These are phyloP conservation scores for Diutina neorugosa DNA, from an alignment of 1,139 yeast genomes.

Conservation along the genomic window DNA sequence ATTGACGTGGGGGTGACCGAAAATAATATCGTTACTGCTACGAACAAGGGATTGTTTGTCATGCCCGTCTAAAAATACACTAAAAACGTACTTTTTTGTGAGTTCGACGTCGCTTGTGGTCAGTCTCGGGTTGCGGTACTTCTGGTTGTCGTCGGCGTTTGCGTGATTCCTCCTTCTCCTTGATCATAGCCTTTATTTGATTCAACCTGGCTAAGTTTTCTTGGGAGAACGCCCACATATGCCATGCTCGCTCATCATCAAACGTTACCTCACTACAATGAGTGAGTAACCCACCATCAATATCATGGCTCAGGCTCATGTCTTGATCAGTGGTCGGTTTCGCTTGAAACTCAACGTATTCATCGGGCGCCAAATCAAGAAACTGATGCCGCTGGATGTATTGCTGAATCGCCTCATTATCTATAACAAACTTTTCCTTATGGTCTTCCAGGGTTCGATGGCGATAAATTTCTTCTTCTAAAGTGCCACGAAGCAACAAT, in stretches of 20 bases:
- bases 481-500: constrained; percentile 42
- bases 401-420: constrained; percentile 47
- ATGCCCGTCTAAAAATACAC: not conserved
- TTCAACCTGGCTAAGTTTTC: constrained; percentile 26
- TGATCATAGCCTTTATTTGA: constrained; percentile 15
- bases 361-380: constrained; percentile 17
- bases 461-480: constrained; percentile 56
- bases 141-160: constrained; percentile 5
- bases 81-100: constrained; percentile 8
- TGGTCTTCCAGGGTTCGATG: constrained; percentile 12
- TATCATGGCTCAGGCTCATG: constrained; percentile 6
- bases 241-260: constrained; percentile 19
- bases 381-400: constrained; percentile 39
- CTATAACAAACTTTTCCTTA: constrained; percentile 28
- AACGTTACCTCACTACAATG: constrained; percentile 11
- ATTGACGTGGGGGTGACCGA: constrained; percentile 28
- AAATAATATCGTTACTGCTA: not conserved
- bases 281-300: constrained; percentile 14
- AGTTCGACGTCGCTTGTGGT: constrained; percentile 9
- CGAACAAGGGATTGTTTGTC: not conserved
- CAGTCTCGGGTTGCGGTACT: constrained; percentile 11
- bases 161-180: constrained; percentile 13
- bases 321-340: not conserved
- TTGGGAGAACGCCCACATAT: constrained; percentile 30
- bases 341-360: constrained; percentile 20